These are phyloP conservation scores for Aspergillus egyptiacus DNA, from an alignment of 495 filamentous ascomycete species.

Conservation along the genomic window DNA sequence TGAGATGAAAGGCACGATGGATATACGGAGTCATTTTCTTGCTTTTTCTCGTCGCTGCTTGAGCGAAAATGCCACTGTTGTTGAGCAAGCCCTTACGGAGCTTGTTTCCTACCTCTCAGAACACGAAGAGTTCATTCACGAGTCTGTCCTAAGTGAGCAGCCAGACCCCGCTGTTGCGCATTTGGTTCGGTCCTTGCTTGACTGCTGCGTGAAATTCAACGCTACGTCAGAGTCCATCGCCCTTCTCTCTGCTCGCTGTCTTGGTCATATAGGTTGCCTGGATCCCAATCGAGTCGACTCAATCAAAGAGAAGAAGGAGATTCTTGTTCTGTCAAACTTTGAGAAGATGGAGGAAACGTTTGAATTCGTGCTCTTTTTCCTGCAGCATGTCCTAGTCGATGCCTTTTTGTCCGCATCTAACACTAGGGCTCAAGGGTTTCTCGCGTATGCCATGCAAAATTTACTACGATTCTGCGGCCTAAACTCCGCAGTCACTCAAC, in stretches of 20 bases:
- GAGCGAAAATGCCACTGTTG: constrained; percentile 79
- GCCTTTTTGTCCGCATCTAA: constrained; percentile 86
- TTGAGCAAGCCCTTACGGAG: constrained; percentile 71
- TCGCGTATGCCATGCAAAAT: constrained; percentile 91
- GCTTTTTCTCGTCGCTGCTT: constrained; percentile 65
- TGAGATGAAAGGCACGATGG: constrained; percentile 53
- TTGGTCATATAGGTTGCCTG: constrained; percentile 84
- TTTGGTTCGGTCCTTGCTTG: constrained; percentile 70
- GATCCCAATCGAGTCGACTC: constrained; percentile 87
- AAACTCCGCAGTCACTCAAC: constrained; percentile 48
- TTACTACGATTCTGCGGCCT: constrained; percentile 72
- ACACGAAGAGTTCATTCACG: constrained; percentile 76
- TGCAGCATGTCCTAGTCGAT: constrained; percentile 83
- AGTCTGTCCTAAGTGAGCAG: constrained; percentile 77
- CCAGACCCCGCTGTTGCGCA: constrained; percentile 67
- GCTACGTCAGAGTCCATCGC: constrained; percentile 59
- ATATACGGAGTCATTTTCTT: constrained; percentile 56
- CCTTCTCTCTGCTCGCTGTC: constrained; percentile 65
- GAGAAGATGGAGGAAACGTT: constrained; percentile 69
- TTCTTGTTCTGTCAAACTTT: constrained; percentile 84
- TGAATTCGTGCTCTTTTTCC: constrained; percentile 77
- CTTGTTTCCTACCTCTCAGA: constrained; percentile 62
- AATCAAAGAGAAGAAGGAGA: constrained; percentile 65
- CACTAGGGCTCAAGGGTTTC: constrained; percentile 77
- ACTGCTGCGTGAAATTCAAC: constrained; percentile 75